These are phyloP conservation scores for Clarireedia hainanense DNA, from an alignment of 2,329 filamentous ascomycete species.

Conservation along the genomic window DNA sequence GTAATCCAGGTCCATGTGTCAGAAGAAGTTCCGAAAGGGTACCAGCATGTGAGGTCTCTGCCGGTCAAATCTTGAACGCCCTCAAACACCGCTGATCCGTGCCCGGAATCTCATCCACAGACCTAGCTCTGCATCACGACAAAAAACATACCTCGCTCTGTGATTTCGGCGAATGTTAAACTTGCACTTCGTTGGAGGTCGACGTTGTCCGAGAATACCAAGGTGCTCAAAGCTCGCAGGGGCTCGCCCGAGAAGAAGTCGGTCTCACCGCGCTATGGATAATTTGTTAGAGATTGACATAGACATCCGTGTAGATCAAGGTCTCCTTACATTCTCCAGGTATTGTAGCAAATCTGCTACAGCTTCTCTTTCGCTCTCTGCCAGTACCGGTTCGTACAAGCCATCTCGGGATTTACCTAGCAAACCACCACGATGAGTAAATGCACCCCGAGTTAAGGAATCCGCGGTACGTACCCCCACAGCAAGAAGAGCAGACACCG, in stretches of 20 bases:
- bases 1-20: neutral
- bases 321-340: constrained; percentile 72
- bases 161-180: constrained; percentile 97
- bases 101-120: neutral
- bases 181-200: constrained; percentile 95
- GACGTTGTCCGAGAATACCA: constrained; percentile 98
- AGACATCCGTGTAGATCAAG: neutral
- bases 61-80: neutral
- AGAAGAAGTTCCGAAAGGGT: no score
- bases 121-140: neutral
- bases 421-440: constrained; percentile 27
- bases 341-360: constrained; percentile 93
- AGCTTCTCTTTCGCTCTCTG: constrained; percentile 93
- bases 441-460: constrained; percentile 11
- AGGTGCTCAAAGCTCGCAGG: constrained; percentile 83
- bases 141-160: constrained; percentile 72
- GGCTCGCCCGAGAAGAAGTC: constrained; percentile 98
- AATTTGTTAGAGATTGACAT: constrained; percentile 15
- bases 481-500: constrained; percentile 54
- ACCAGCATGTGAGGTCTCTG: neutral
- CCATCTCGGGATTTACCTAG: constrained; percentile 70
- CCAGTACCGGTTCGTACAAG: constrained; percentile 78
- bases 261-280: constrained; percentile 71
- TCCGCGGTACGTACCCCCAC: constrained; percentile 39
- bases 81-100: neutral